Evolutionary conservation across 768 basidiomycete species (phyloP).

Genomic region (Tylopilus cervinicoccineus): DNA sequence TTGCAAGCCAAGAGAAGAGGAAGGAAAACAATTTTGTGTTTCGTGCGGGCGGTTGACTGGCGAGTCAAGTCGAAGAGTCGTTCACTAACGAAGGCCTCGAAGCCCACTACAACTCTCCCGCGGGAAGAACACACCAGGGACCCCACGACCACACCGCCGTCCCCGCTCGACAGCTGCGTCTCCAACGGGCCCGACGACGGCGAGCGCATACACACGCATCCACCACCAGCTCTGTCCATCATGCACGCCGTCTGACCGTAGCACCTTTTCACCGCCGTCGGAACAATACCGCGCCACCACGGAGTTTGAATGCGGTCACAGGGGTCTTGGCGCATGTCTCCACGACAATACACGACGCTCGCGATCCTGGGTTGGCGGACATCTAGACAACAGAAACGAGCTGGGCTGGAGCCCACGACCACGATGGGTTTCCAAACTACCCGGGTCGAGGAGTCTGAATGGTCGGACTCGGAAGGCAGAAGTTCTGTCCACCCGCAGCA

Average conservation of each 20-base stretch:
- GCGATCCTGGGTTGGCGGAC: neutral
- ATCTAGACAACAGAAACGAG: too few relatives aligned
- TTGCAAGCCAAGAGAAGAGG: constrained; percentile 23
- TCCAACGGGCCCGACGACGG: constrained; percentile 1
- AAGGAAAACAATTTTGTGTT: constrained; percentile 27
- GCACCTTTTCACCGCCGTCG: constrained; percentile 1
- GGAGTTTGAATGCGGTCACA: constrained; percentile 29
- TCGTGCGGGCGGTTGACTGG: constrained; percentile 26
- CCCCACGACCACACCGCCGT: constrained; percentile 18
- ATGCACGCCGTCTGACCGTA: neutral
- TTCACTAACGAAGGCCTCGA: constrained; percentile 26
- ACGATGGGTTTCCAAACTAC: too few relatives aligned
- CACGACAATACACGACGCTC: neutral
- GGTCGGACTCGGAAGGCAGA: too few relatives aligned
- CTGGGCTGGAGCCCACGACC: too few relatives aligned
- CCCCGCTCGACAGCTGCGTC: neutral
- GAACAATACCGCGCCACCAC: constrained; percentile 10
- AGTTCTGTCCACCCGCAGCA: neutral
- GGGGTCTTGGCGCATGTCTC: constrained; percentile 26
- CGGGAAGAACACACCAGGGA: constrained; percentile 31
- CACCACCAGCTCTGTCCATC: neutral
- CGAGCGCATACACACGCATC: neutral
- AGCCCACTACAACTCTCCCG: constrained; percentile 28
- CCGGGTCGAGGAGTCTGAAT: too few relatives aligned
- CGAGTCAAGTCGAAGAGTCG: constrained; percentile 30